A percentile compares a stretch with the other conserved stretches of the same genome.
These are phyloP conservation scores for Rosa chinensis DNA, from an alignment of 306 rosid species.

Conservation along the genomic window DNA sequence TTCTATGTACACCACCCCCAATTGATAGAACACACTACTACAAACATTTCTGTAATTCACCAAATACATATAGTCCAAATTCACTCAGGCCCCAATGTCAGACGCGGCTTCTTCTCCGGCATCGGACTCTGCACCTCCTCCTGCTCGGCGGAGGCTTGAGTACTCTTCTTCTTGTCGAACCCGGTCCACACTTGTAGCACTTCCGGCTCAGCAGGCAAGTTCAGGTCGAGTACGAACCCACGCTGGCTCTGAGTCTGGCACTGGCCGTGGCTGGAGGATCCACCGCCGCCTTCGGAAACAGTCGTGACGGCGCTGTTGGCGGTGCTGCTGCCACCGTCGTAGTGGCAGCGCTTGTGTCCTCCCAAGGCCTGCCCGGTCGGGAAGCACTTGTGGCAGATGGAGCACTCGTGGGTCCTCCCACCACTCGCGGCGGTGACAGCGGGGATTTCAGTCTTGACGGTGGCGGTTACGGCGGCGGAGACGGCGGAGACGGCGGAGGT, in stretches of 20 bases:
- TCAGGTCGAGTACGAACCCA: constrained; percentile 55
- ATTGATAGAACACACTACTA: background rate
- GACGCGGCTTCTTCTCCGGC: constrained; percentile 67
- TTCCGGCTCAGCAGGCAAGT: constrained; percentile 80
- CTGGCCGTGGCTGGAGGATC: constrained; percentile 30
- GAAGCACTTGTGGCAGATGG: constrained; percentile 81
- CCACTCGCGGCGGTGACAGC: constrained; percentile 7
- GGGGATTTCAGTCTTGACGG: constrained; percentile 3
- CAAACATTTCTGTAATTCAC: background rate
- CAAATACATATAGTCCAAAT: constrained; percentile 1
- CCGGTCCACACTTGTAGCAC: constrained; percentile 35
- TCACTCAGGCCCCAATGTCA: constrained; percentile 29
- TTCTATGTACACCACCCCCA: constrained; percentile 17
- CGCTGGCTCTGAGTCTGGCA: constrained; percentile 42
- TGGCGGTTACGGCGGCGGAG: constrained; percentile 22
- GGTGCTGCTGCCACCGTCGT: constrained; percentile 59
- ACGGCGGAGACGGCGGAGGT: constrained; percentile 25
- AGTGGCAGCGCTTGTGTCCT: constrained; percentile 97
- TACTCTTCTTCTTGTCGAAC: constrained; percentile 16
- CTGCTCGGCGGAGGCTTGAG: constrained; percentile 47
- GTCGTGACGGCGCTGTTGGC: constrained; percentile 40
- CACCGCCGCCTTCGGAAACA: constrained; percentile 52
- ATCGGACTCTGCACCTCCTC: constrained; percentile 93
- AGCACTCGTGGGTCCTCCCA: constrained; percentile 66
- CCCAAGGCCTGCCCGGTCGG: constrained; percentile 93